Percentiles rank a stretch among this genome's conserved stretches.
phyloP scores from a whole-genome alignment of 164 flowering plant genomes.

The Nymphaea colorata region DNA sequence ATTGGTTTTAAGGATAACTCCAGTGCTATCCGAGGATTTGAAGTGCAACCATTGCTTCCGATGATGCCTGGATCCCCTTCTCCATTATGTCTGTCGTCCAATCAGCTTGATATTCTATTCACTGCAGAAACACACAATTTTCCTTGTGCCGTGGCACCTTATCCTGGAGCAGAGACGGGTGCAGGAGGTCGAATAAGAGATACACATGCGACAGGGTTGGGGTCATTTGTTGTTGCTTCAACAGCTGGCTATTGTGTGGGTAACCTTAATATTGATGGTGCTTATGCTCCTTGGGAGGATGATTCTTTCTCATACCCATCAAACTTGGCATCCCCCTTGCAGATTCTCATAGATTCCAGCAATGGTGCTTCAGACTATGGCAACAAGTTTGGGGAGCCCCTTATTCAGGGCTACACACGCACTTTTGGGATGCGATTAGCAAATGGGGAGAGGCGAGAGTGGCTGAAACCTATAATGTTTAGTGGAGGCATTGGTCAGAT shows the following conservation, averaged over 20 bases:
- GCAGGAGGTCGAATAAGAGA: slow-evolving; percentile 96
- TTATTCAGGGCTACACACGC: slow-evolving; percentile 88
- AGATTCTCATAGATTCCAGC: slow-evolving; percentile 86
- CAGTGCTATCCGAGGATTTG: slow-evolving; percentile 83
- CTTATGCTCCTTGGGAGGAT: slow-evolving; percentile 96
- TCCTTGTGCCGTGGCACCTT: slow-evolving; percentile 97
- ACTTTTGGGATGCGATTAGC: slow-evolving; percentile 86
- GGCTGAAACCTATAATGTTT: slow-evolving; percentile 96
- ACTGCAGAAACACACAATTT: slow-evolving; percentile 98
- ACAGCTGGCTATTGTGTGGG: slow-evolving; percentile 98
- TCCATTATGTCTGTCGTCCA: slow-evolving; percentile 22
- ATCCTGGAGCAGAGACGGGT: slow-evolving; percentile 97
- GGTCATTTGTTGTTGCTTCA: slow-evolving; percentile 78
- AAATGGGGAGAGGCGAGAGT: slow-evolving; percentile 72
- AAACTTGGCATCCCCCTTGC: slow-evolving; percentile 78
- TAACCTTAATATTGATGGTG: slow-evolving; percentile 74
- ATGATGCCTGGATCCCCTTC: slow-evolving; percentile 52
- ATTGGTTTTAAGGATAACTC: slow-evolving; percentile 97
- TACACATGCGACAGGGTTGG: slow-evolving; percentile 94
- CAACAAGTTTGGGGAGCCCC: slow-evolving; percentile 92
- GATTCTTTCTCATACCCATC: slow-evolving; percentile 62
- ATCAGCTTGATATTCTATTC: slow-evolving; percentile 72
- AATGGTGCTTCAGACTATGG: slow-evolving; percentile 98
- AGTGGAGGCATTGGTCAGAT: slow-evolving; percentile 94
- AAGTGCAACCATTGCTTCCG: slow-evolving; percentile 54